Percentiles rank a stretch among this genome's conserved stretches.
phyloP scores from a whole-genome alignment of 257 asterid species.

The Penstemon barbatus region DNA sequence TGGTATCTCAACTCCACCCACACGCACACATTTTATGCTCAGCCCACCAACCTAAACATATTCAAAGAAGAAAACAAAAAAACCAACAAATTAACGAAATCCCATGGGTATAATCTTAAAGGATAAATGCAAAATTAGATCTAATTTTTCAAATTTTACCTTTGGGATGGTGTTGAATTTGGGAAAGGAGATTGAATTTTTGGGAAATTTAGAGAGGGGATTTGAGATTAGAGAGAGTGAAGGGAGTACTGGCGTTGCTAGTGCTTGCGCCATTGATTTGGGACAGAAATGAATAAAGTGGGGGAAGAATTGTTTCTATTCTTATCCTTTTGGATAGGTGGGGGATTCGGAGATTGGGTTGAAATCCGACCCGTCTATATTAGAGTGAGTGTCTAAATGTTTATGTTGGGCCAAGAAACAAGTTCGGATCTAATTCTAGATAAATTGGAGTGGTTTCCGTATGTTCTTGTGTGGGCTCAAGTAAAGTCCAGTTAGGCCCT shows the following conservation, averaged over 20 bases:
- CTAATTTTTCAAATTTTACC: conserved; percentile 36
- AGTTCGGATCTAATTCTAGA: no score
- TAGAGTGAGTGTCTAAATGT: no score
- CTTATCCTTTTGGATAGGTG: conserved; percentile 3
- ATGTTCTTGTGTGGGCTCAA: no score
- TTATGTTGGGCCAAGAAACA: no score
- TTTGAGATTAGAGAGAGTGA: conserved; percentile 66
- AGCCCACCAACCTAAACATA: conserved; percentile 65
- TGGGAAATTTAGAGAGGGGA: conserved; percentile 38
- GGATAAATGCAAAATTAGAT: not conserved
- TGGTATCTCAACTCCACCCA: conserved; percentile 97
- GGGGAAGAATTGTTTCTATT: not conserved
- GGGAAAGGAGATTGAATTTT: conserved; percentile 46
- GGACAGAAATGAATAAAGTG: not conserved
- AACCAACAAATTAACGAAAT: not conserved
- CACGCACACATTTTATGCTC: conserved; percentile 87
- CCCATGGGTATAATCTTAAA: not conserved
- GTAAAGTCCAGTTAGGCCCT: no score
- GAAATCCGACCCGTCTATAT: no score
- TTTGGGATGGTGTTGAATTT: conserved; percentile 43
- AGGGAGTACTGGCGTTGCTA: conserved; percentile 74
- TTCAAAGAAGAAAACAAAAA: not conserved
- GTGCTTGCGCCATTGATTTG: conserved; percentile 57
- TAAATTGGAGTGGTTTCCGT: no score
- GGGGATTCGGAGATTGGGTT: not conserved